These are phyloP conservation scores for Stachybotrys echinatus DNA, from an alignment of 2,329 filamentous ascomycete species.

Conservation along the genomic window DNA sequence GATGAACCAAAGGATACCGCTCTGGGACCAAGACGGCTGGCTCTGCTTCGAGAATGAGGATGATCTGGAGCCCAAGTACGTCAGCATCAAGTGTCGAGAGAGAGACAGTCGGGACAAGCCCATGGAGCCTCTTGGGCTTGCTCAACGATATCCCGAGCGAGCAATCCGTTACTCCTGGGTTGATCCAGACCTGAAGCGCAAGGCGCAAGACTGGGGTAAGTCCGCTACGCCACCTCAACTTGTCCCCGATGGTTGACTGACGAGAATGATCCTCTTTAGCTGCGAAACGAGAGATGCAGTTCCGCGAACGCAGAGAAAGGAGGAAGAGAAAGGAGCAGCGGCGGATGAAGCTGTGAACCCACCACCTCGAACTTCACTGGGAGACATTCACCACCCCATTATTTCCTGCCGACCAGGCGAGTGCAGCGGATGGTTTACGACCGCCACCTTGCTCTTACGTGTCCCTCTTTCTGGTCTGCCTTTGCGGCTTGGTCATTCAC, in stretches of 20 bases:
- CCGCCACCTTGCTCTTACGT: neutral
- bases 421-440: no score
- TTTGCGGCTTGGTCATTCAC: neutral
- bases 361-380: neutral
- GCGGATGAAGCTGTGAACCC: conserved; percentile 26
- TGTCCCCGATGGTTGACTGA: neutral
- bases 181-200: conserved; percentile 27
- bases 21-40: conserved; percentile 34
- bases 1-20: conserved; percentile 35
- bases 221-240: conserved; percentile 7
- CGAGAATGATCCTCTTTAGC: conserved; percentile 14
- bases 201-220: conserved; percentile 35
- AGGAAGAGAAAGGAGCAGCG: conserved; percentile 32
- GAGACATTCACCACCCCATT: no score
- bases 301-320: conserved; percentile 29
- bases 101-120: conserved; percentile 29
- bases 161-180: conserved; percentile 42
- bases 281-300: conserved; percentile 27
- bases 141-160: conserved; percentile 41
- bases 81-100: conserved; percentile 34
- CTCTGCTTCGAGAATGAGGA: conserved; percentile 33
- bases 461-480: neutral
- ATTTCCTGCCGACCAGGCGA: no score
- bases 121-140: conserved; percentile 29
- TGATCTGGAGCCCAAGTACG: conserved; percentile 28